Evolutionary conservation across 352 stramenopile genomes (phyloP).

Genomic region (Phytophthora brassicae): DNA sequence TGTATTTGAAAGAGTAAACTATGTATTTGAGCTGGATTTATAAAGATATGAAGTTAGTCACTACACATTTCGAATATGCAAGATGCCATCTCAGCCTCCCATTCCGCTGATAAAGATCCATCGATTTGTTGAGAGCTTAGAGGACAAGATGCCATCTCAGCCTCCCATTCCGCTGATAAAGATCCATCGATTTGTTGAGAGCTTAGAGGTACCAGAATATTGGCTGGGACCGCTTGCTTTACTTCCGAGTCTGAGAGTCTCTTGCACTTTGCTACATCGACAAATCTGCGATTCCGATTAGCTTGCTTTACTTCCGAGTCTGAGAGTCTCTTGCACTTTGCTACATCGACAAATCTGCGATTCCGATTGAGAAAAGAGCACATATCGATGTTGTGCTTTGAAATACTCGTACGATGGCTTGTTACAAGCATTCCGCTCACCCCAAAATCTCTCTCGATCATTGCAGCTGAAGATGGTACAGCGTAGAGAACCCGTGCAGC

Average conservation of each 20-base stretch:
- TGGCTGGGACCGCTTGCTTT: not conserved
- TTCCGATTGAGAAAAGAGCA: conserved; percentile 10
- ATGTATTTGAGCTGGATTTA: too few relatives aligned
- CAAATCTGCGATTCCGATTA: not conserved
- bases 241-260: not conserved
- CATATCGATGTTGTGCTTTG: conserved; percentile 13
- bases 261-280: conserved; percentile 6
- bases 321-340: too few relatives aligned
- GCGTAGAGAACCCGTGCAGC: not conserved
- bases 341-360: too few relatives aligned
- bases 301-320: too few relatives aligned
- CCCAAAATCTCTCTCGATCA: conserved; percentile 11
- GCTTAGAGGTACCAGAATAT: not conserved
- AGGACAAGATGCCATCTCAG: too few relatives aligned
- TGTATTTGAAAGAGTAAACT: too few relatives aligned
- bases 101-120: too few relatives aligned
- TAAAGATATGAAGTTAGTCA: too few relatives aligned
- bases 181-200: not conserved
- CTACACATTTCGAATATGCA: too few relatives aligned
- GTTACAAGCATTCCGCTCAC: conserved; percentile 1
- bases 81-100: too few relatives aligned
- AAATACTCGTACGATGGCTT: not conserved
- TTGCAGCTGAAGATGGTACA: not conserved
- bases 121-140: too few relatives aligned
- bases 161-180: too few relatives aligned